Base-by-base conservation (phyloP, 306 rosid species). In the Purshia tridentata region DNA sequence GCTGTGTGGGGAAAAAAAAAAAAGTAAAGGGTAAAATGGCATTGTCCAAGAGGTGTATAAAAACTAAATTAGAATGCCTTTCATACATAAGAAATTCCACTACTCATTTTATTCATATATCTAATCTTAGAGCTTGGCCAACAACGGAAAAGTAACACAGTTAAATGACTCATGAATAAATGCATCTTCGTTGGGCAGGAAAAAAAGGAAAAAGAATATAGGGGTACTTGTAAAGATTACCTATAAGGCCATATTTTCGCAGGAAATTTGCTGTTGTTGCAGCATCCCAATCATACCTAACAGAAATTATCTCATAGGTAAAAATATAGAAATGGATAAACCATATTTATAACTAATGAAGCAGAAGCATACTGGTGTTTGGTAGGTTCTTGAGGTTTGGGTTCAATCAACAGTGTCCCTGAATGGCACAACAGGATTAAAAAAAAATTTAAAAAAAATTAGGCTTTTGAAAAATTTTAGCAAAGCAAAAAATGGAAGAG, bases 231-330 rank as follows among this genome's bases (percentile, higher is more conserved):
- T n/a, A 48, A 56, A 39, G 51, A 61, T 77, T 72, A 91, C 99
- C 95, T 65, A 54, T 67, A 39, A 90, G 99, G 70, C 91, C 96
- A 70, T 89, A 87, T 74, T 91, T 91, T 55, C 96, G 79, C 69
- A 91, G 79, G 93, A 94, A 94, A 83, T 88, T 91, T 35, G 97
- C 91, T 50, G 97, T 9, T 48, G 99, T 94, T 67, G 99, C 96
- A 69, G 97, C 99, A 91, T 91, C 99, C 99, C 98, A 94, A 83
- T 94, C 99, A 83, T 94, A 93, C 88, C 97, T 93, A 87, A 51
- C 35, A 70, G 53, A 70, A 29, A 81, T 51, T 75, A 39, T 77
- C 75, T 15, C 35, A 60, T 10, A 20, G 15, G 37, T 72, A 66
- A 81, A 56, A 49, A 52, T 23, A 49, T 16, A 65, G 53, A 55